Percentiles rank a stretch among this genome's conserved stretches.
phyloP scores from a whole-genome alignment of 2,329 filamentous ascomycete genomes.

The Fusarium annulatum region DNA sequence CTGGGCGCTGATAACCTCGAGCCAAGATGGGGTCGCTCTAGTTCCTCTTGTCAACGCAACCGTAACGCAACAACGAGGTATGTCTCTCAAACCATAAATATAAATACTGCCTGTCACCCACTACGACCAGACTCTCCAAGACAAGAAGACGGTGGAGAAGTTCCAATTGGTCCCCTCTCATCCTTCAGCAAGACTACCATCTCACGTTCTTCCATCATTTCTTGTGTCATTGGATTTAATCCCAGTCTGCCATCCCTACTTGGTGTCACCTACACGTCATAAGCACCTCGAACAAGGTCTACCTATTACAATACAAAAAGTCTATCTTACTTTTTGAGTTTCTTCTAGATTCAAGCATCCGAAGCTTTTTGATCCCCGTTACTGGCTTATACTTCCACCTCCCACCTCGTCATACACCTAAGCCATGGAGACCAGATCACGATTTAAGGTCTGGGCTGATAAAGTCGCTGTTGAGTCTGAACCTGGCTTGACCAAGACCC shows the following conservation, averaged over 20 bases:
- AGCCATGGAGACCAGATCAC: slow-evolving; percentile 49
- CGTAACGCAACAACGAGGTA: neutral
- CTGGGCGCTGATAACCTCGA: slow-evolving; percentile 19
- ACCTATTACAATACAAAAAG: neutral
- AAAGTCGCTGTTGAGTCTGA: slow-evolving; percentile 81
- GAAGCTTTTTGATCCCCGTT: neutral
- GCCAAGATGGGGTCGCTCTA: slow-evolving; percentile 6
- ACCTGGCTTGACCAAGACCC: slow-evolving; percentile 78
- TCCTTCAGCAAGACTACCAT: slow-evolving; percentile 16
- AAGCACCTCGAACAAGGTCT: slow-evolving; percentile 11
- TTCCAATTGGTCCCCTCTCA: slow-evolving; percentile 14
- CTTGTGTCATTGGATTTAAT: slow-evolving; percentile 20
- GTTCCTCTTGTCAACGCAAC: slow-evolving; percentile 3
- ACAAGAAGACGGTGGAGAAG: slow-evolving; percentile 32
- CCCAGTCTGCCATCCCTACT: slow-evolving; percentile 18
- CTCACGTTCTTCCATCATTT: neutral
- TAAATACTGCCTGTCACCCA: slow-evolving; percentile 32
- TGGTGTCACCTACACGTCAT: slow-evolving; percentile 39
- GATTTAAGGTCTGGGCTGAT: slow-evolving; percentile 57
- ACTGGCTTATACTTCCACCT: neutral
- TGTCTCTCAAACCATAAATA: slow-evolving; percentile 34
- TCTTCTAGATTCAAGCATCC: slow-evolving; percentile 1
- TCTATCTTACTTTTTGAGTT: slow-evolving; percentile 11
- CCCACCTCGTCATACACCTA: neutral
- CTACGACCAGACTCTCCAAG: slow-evolving; percentile 9